These are phyloP conservation scores for Clarireedia paspali DNA, from an alignment of 2,329 filamentous ascomycete genomes.

Conservation along the genomic window DNA sequence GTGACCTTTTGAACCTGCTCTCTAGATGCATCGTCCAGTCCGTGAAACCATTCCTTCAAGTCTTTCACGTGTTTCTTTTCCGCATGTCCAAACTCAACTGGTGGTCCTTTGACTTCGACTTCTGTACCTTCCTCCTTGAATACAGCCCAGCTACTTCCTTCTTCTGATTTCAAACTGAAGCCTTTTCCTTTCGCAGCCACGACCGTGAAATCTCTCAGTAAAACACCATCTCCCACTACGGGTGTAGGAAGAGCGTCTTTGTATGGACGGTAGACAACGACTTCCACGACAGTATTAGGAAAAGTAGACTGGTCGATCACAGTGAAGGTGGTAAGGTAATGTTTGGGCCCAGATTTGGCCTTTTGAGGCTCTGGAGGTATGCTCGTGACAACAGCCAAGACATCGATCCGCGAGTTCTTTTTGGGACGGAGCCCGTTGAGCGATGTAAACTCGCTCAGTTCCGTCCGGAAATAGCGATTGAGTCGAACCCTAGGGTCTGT, in stretches of 20 bases:
- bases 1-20: background rate
- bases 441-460: conserved; percentile 44
- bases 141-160: conserved; percentile 53
- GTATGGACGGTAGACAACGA: conserved; percentile 52
- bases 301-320: conserved; percentile 49
- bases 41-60: conserved; percentile 39
- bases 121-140: conserved; percentile 39
- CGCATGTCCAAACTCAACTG: conserved; percentile 45
- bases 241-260: conserved; percentile 48
- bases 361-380: conserved; percentile 43
- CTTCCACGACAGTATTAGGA: conserved; percentile 42
- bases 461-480: conserved; percentile 25
- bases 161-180: conserved; percentile 42
- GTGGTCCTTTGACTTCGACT: conserved; percentile 49
- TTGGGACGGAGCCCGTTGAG: conserved; percentile 45
- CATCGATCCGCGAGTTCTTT: conserved; percentile 42
- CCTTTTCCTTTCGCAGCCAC: conserved; percentile 45
- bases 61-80: conserved; percentile 43
- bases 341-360: conserved; percentile 49
- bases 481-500: conserved; percentile 22
- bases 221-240: conserved; percentile 47
- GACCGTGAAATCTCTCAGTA: conserved; percentile 50
- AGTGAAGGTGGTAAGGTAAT: conserved; percentile 52
- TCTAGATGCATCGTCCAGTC: conserved; percentile 32
- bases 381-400: conserved; percentile 47